Conservation (phyloP, 2,329 filamentous ascomycete species). For the Aureobasidium melanogenum region DNA sequence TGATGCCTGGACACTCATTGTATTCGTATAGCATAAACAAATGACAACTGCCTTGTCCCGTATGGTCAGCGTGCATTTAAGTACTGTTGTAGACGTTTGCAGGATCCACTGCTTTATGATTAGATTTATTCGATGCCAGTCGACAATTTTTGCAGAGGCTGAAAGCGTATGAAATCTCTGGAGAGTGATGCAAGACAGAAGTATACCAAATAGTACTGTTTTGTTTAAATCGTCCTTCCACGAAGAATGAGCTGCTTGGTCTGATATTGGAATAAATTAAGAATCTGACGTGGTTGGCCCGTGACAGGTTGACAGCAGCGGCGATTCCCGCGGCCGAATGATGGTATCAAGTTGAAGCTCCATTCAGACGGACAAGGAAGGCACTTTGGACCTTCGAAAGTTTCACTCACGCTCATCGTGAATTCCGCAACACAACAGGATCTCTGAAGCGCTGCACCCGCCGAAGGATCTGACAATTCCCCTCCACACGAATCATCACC, state of each 20-base stretch:
- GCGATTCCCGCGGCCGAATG: too few species aligned
- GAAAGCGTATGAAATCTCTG: too few species aligned
- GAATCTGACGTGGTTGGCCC: slow-evolving; percentile 1
- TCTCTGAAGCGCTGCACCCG: slow-evolving; percentile 10
- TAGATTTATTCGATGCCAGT: background rate
- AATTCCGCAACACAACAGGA: background rate
- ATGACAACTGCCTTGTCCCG: background rate
- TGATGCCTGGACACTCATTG: background rate
- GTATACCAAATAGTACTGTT: background rate
- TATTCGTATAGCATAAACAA: background rate
- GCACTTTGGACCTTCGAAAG: background rate
- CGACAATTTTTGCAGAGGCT: background rate
- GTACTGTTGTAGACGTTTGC: background rate
- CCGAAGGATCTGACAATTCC: background rate
- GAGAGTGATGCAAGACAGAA: too few species aligned
- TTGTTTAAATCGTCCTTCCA: background rate
- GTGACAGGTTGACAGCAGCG: background rate
- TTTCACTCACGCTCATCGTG: background rate
- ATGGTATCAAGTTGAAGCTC: slow-evolving; percentile 6
- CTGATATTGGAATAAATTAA: background rate
- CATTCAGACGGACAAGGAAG: background rate
- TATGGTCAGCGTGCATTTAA: background rate
- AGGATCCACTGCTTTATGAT: background rate
- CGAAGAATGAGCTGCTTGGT: background rate
- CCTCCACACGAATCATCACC: too few species aligned